Evolutionary conservation across 2,329 filamentous ascomycete species (phyloP), one percentile per base, ranked within the genome.

Genomic region (Colletotrichum euphorbiae): DNA sequence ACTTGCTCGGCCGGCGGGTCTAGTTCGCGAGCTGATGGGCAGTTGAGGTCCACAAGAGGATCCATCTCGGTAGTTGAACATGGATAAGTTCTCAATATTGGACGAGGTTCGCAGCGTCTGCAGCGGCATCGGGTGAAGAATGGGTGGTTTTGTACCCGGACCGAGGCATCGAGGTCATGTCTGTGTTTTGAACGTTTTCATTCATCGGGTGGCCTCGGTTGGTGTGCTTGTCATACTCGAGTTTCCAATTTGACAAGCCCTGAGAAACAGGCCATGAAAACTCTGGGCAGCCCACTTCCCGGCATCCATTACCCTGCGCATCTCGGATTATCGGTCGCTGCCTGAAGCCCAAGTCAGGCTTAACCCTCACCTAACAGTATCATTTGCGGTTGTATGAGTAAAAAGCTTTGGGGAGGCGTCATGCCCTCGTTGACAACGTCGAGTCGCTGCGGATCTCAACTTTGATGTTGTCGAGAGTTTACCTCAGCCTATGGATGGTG

Each of bases 51-150:
- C 57, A 50, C 58, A 33, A 6, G 21, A 42, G 19, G 36, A 12
- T 11, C 28, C 38, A n/a, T 51, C 13, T 6, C 45, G 21, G 48
- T 17, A 61, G 48, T 66, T 64, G 38, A 45, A 31, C 38, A 33
- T 6, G n/a, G 33, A 12, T 13, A 43, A 13, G 21, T 31, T 31
- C 19, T 33, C 21, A 21, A 33, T 6, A 12, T 33, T 4, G 17
- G 48, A 40, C 17, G n/a, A 38, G 31, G n/a, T 40, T 19, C n/a
- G 9, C 6, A 15, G 19, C 12, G 17, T 54, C 51, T 54, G 51
- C n/a, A 36, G 31, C 51, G 33, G 51, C 31, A 54, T 11, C 51
- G 19, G 9, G 33, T 54, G 6, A n/a, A 9, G 17, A 31, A 36
- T 17, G 36, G 7, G 33, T 54, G 8, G 12, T 54, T n/a, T 36